phyloP scores from a whole-genome alignment of 306 rosid species.

The Vigna angularis region DNA sequence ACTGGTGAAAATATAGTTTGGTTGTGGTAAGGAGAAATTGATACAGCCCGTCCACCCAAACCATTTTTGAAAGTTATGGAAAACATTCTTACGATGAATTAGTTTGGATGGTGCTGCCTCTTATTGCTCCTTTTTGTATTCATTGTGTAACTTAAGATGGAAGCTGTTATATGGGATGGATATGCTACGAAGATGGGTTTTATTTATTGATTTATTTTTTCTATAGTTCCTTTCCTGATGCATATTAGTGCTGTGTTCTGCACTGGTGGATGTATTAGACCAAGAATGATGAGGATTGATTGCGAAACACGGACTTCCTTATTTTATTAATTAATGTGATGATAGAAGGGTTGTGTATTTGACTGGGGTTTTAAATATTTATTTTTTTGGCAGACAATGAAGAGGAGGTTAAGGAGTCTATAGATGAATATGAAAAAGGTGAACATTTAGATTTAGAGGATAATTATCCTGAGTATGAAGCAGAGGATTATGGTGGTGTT shows the following conservation, averaged over 20 bases:
- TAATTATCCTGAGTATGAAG: conserved; percentile 88
- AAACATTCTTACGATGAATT: conserved; percentile 12
- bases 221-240: conserved; percentile 12
- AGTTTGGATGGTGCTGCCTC: neutral
- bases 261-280: conserved; percentile 30
- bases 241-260: conserved; percentile 30
- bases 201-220: neutral
- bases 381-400: conserved; percentile 73
- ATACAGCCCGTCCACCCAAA: neutral
- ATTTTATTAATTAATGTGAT: conserved; percentile 34
- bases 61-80: conserved; percentile 17
- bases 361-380: conserved; percentile 52
- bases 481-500: conserved; percentile 77
- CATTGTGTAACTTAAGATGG: neutral
- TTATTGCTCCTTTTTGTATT: conserved; percentile 6
- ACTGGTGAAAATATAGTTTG: neutral
- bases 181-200: neutral
- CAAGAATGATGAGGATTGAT: conserved; percentile 35
- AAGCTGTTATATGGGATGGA: neutral
- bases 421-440: conserved; percentile 83
- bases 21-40: conserved; percentile 1
- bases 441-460: conserved; percentile 92
- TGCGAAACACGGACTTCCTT: conserved; percentile 19
- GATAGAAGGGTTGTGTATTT: conserved; percentile 50
- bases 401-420: conserved; percentile 75